Evolutionary conservation across 1,139 yeast species (phyloP).

Genomic region (Candida sp.): DNA sequence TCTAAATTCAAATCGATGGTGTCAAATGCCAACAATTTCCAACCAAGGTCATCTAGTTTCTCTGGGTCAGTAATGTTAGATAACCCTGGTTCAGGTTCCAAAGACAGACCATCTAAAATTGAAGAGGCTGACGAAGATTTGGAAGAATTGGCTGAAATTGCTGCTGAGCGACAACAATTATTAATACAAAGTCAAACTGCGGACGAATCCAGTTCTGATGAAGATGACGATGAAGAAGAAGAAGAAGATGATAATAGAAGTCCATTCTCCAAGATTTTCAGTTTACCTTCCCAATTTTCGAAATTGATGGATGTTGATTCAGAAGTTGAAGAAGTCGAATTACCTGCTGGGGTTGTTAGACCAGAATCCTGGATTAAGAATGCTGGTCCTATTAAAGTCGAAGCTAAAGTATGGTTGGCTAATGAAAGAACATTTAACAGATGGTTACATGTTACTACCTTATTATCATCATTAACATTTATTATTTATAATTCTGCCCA

Average conservation of each 20-base stretch:
- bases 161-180: constrained; percentile 8
- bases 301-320: constrained; percentile 65
- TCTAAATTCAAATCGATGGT: constrained; percentile 42
- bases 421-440: constrained; percentile 96
- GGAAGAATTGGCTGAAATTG: constrained; percentile 6
- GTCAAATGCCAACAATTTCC: constrained; percentile 29
- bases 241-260: constrained; percentile 32
- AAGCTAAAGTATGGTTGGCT: constrained; percentile 98
- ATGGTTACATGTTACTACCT: constrained; percentile 91
- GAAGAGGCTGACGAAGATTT: constrained; percentile 9
- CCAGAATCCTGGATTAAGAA: constrained; percentile 80
- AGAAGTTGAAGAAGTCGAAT: constrained; percentile 77
- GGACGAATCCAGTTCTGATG: constrained; percentile 9
- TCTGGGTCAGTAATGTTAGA: constrained; percentile 32
- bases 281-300: constrained; percentile 28
- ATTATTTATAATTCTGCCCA: constrained; percentile 77
- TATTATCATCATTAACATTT: constrained; percentile 84
- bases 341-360: constrained; percentile 87
- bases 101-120: constrained; percentile 4
- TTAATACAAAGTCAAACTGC: constrained; percentile 1
- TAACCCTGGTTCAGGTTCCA: constrained; percentile 2
- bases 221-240: constrained; percentile 24
- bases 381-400: constrained; percentile 89
- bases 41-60: constrained; percentile 39
- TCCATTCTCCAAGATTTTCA: constrained; percentile 20